Percentiles rank a stretch among this genome's conserved stretches.
Conservation (phyloP, 116 monocot genomes). For the Zostera marina region DNA sequence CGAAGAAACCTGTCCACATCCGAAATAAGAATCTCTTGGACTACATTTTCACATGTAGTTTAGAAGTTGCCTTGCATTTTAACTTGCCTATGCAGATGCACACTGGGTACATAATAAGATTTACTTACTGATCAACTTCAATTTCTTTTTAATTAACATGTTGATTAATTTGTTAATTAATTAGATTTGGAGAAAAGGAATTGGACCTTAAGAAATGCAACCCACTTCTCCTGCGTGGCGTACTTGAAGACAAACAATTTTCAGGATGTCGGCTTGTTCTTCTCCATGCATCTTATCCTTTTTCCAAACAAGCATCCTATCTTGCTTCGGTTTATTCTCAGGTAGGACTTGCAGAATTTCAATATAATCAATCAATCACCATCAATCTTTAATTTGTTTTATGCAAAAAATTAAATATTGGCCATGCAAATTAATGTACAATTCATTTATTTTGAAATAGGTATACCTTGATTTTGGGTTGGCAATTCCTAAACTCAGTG, state of each 20-base stretch:
- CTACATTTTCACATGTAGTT: conserved; percentile 74
- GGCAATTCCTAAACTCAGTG: conserved; percentile 91
- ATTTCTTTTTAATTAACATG: too few relatives aligned
- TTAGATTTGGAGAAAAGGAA: conserved; percentile 97
- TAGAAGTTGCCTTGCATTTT: conserved; percentile 52
- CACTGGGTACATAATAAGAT: conserved; percentile 64
- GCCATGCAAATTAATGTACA: too few relatives aligned
- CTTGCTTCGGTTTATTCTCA: conserved; percentile 94
- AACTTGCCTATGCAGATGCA: conserved; percentile 91
- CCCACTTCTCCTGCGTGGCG: conserved; percentile 73
- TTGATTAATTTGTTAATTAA: too few relatives aligned
- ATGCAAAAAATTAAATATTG: too few relatives aligned
- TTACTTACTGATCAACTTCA: neutral
- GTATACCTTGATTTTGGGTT: conserved; percentile 99
- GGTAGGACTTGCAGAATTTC: conserved; percentile 24
- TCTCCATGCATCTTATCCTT: conserved; percentile 97
- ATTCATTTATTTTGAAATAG: conserved; percentile 25
- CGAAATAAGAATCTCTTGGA: conserved; percentile 73
- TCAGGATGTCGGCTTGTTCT: conserved; percentile 68
- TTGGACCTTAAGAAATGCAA: conserved; percentile 70
- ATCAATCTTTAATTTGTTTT: too few relatives aligned
- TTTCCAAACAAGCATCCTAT: conserved; percentile 94
- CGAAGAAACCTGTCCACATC: conserved; percentile 51
- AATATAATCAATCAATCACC: too few relatives aligned
- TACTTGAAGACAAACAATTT: conserved; percentile 84